Evolutionary conservation across 176 grass and related monocot genomes (phyloP).

Genomic region (Chrysopogon serrulatus): DNA sequence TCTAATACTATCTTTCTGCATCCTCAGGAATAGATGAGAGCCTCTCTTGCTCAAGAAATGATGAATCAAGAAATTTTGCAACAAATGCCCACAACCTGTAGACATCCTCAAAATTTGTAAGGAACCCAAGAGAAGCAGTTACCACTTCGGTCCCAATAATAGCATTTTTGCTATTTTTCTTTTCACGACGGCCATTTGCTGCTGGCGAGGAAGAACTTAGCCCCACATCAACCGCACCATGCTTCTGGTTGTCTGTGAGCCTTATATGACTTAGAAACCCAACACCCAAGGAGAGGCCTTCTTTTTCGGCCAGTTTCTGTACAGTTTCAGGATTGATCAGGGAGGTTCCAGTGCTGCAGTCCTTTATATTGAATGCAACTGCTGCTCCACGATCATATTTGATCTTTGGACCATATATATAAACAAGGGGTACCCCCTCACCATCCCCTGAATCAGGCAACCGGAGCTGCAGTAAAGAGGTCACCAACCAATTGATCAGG

Average conservation of each 20-base stretch:
- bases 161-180: constrained; percentile 63
- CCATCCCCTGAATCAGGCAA: constrained; percentile 73
- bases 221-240: constrained; percentile 46
- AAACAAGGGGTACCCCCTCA: constrained; percentile 59
- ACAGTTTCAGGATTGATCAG: constrained; percentile 81
- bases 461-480: constrained; percentile 80
- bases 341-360: constrained; percentile 47
- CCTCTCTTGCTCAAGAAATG: constrained; percentile 73
- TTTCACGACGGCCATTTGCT: constrained; percentile 46
- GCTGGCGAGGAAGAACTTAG: constrained; percentile 54
- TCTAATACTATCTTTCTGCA: constrained; percentile 46
- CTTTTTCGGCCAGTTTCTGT: constrained; percentile 87
- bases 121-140: constrained; percentile 94
- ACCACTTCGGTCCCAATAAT: constrained; percentile 68
- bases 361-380: constrained; percentile 94
- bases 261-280: constrained; percentile 92
- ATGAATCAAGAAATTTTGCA: constrained; percentile 81
- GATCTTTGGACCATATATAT: constrained; percentile 96
- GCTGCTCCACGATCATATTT: constrained; percentile 98
- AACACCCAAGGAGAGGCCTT: constrained; percentile 75
- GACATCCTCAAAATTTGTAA: constrained; percentile 97
- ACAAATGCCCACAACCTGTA: constrained; percentile 93
- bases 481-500: constrained; percentile 97
- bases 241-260: constrained; percentile 62
- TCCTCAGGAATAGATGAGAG: constrained; percentile 74